Percentiles rank a stretch among this genome's conserved stretches.
phyloP scores from a whole-genome alignment of 1,284 basidiomycete genomes.

The Singerocomus inundabilis region DNA sequence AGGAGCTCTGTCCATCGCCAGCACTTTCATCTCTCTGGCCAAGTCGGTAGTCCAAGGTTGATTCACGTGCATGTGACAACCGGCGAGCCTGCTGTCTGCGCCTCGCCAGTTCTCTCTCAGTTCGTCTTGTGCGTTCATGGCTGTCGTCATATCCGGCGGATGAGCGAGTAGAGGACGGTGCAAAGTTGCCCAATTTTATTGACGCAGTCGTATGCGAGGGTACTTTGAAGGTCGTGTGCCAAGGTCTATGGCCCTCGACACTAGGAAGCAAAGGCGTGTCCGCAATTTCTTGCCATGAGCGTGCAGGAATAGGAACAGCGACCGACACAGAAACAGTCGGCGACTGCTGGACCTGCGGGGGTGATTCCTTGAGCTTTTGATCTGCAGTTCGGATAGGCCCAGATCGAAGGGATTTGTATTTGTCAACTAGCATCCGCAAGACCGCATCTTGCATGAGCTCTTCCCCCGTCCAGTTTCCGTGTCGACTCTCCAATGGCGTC shows the following conservation, averaged over 20 bases:
- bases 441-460: slow-evolving; percentile 73
- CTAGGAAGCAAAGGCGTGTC: slow-evolving; percentile 51
- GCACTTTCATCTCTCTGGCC: slow-evolving; percentile 44
- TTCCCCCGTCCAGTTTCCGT: slow-evolving; percentile 75
- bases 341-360: slow-evolving; percentile 33
- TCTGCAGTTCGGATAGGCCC: slow-evolving; percentile 68
- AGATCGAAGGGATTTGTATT: slow-evolving; percentile 74
- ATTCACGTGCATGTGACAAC: slow-evolving; percentile 67
- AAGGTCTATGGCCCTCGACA: slow-evolving; percentile 59
- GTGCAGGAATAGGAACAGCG: slow-evolving; percentile 1
- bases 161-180: slow-evolving; percentile 27
- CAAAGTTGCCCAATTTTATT: slow-evolving; percentile 50
- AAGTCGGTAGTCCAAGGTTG: slow-evolving; percentile 72
- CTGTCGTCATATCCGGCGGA: slow-evolving; percentile 35
- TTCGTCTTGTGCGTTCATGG: slow-evolving; percentile 50
- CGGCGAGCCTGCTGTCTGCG: slow-evolving; percentile 53
- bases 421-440: slow-evolving; percentile 83
- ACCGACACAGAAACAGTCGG: not conserved
- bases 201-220: slow-evolving; percentile 55
- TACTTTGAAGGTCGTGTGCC: slow-evolving; percentile 65
- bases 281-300: slow-evolving; percentile 21
- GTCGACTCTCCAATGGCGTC: slow-evolving; percentile 39
- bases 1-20: slow-evolving; percentile 18
- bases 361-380: slow-evolving; percentile 63
- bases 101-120: slow-evolving; percentile 53